phyloP scores from a whole-genome alignment of 1,139 yeast genomes.

The Spencermartinsiella ligniputridi region DNA sequence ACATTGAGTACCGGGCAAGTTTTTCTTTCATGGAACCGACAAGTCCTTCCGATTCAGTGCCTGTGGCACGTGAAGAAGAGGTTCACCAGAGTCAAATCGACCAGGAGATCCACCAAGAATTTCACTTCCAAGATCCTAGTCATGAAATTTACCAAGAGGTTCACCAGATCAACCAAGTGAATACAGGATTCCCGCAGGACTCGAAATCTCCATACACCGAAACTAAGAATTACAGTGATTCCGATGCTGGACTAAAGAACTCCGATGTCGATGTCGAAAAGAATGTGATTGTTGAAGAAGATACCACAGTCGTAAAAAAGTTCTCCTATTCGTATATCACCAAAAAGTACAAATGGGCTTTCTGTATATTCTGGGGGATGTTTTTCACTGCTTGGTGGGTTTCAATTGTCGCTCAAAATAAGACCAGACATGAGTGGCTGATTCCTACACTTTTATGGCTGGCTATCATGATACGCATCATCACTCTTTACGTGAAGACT shows the following conservation, averaged over 20 bases:
- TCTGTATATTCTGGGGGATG: constrained; percentile 29
- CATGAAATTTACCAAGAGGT: too few relatives aligned
- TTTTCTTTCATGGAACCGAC: too few relatives aligned
- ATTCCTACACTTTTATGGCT: constrained; percentile 59
- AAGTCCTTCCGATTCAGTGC: too few relatives aligned
- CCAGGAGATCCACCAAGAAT: too few relatives aligned
- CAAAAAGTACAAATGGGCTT: constrained; percentile 23
- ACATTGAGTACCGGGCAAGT: too few relatives aligned
- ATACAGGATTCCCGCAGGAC: too few relatives aligned
- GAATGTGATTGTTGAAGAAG: background rate
- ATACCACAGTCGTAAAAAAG: background rate
- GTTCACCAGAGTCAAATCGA: too few relatives aligned
- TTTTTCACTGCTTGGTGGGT: constrained; percentile 69
- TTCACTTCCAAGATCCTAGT: too few relatives aligned
- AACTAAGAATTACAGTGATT: too few relatives aligned
- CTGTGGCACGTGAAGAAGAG: too few relatives aligned
- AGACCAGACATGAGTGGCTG: constrained; percentile 55
- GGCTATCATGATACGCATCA: constrained; percentile 49
- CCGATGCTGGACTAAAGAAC: background rate
- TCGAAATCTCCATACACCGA: too few relatives aligned
- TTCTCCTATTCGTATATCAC: background rate
- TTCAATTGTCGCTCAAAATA: constrained; percentile 50
- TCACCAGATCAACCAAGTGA: too few relatives aligned
- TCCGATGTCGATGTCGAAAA: background rate
- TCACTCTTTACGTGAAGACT: constrained; percentile 50